A percentile compares a stretch with the other conserved stretches of the same genome.
phyloP scores from a whole-genome alignment of 139 green algal species.

The Penium margaritaceum region DNA sequence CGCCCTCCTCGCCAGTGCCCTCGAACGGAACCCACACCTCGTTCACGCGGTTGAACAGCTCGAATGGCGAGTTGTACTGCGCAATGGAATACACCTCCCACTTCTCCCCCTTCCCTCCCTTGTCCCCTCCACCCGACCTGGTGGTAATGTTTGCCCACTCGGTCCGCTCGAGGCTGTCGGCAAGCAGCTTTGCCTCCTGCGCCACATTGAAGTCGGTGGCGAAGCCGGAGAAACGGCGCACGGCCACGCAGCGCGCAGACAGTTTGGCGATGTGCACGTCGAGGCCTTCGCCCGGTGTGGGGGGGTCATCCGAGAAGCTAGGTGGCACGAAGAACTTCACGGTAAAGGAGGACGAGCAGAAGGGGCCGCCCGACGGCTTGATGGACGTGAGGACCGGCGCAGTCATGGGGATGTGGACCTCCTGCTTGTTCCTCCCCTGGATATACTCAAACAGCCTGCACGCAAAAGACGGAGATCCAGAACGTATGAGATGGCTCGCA shows the following conservation, averaged over 20 bases:
- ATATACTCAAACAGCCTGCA: slow-evolving; percentile 46
- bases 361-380: slow-evolving; percentile 40
- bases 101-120: too few relatives aligned
- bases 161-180: slow-evolving; percentile 18
- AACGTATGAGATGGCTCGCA: too few relatives aligned
- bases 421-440: slow-evolving; percentile 35
- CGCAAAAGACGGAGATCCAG: too few relatives aligned
- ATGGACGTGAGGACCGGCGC: slow-evolving; percentile 36
- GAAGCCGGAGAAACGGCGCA: slow-evolving; percentile 31
- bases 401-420: slow-evolving; percentile 28
- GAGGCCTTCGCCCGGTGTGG: background rate
- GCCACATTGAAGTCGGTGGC: slow-evolving; percentile 33
- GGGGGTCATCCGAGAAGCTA: slow-evolving; percentile 19
- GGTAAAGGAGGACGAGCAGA: slow-evolving; percentile 35
- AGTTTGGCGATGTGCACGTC: background rate
- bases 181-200: slow-evolving; percentile 19
- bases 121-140: background rate
- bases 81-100: slow-evolving; percentile 41
- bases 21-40: slow-evolving; percentile 38
- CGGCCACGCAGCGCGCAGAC: slow-evolving; percentile 13
- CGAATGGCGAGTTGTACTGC: slow-evolving; percentile 39
- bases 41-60: slow-evolving; percentile 31
- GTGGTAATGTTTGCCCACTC: slow-evolving; percentile 16
- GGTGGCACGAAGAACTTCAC: slow-evolving; percentile 26
- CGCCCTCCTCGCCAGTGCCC: background rate